phyloP scores from a whole-genome alignment of 805 yeast genomes.

The Suhomyces sp. region DNA sequence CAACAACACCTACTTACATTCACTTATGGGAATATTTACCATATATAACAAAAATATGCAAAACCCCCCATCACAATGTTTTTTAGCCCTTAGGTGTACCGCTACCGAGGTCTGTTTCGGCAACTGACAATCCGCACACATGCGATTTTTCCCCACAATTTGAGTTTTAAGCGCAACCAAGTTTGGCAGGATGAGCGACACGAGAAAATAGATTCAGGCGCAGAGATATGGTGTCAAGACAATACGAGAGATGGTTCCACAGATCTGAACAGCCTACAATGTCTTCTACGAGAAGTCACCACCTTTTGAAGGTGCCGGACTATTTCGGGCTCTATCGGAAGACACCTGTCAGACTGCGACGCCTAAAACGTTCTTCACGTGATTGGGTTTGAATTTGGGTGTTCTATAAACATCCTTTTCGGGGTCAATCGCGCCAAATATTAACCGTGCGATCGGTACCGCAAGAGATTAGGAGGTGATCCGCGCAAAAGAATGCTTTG shows the following conservation, averaged over 20 bases:
- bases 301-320: neutral
- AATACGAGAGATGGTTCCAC: no score
- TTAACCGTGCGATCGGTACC: constrained; percentile 1
- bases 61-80: neutral
- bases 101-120: constrained; percentile 2
- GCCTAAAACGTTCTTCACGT: neutral
- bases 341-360: neutral
- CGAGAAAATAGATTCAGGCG: neutral
- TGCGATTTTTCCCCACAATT: neutral
- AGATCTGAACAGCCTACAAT: no score
- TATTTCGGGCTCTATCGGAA: neutral
- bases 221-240: no score
- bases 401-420: neutral
- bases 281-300: neutral
- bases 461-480: neutral
- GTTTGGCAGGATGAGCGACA: neutral
- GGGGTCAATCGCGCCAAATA: neutral
- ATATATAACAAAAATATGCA: neutral
- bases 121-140: neutral
- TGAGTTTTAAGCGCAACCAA: neutral
- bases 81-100: neutral
- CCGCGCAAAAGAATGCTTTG: constrained; percentile 27
- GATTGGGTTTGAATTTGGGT: neutral
- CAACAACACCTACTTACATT: neutral
- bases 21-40: neutral